Evolutionary conservation across 371 early-diverging fungal species (phyloP), one percentile per base, ranked within the genome.

Genomic region (Apophysomyces elegans): DNA sequence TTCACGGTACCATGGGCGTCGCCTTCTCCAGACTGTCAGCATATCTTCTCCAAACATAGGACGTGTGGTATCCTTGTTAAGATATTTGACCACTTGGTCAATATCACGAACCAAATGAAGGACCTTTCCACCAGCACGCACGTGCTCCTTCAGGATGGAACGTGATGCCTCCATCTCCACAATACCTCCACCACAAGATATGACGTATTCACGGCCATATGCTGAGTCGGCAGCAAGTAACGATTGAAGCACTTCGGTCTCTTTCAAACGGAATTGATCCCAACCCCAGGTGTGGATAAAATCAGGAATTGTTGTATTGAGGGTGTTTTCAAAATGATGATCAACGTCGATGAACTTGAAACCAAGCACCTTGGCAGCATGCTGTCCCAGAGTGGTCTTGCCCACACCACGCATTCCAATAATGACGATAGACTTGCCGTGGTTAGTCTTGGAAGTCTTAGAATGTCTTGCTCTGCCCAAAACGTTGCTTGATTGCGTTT

Each of bases 401-500:
- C 99, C 99, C 2, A 90, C 96, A 16, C 98, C 98, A 61, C 99
- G 92, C 99, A 99, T 98, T 47, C 99, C 99, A 65, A 97, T 91
- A 26, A 99, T 78, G 7, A 97, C 88, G 43, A 96, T 81, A 4
- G 93, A 88, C n/a, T 80, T 76, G 37, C 71, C 66, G 11, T 71
- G 68, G 47, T 76, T 71, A 16, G 62, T 37, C n/a, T 58, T 71
- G 36, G 68, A 50, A 58, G 16, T 59, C 56, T 13, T 56, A 56
- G 36, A 18, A 50, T 12, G 7, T 50, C 54, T 56, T 12, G 66
- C 60, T 46, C 69, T 68, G 36, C 76, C 75, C 7, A 79, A 47
- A 26, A 67, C 61, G 47, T 62, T 74, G 57, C 77, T 74, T 37
- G 75, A 66, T 35, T 82, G 72, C 4, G 72, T 73, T 18, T 80